Evolutionary conservation across 1,139 yeast species (phyloP), one percentile per base, ranked within the genome.

Genomic region (Suhomyces taliae): DNA sequence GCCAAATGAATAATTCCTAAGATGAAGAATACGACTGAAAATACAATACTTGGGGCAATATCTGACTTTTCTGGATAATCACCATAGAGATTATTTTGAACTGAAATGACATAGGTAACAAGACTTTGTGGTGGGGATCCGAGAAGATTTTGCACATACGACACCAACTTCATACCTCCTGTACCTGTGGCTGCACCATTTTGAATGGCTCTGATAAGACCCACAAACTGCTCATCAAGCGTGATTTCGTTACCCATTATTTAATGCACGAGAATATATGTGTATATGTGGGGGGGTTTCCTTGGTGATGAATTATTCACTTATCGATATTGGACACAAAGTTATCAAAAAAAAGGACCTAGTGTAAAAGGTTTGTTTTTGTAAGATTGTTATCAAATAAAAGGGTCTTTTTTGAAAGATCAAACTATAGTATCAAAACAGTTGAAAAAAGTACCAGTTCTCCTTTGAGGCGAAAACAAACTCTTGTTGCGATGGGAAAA

Each of bases 21-120:
- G 3, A 86, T 52, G 4, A 71, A 65, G 52, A 83, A 87, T 3
- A 82, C 63, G 2, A 78, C 87, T 2, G 77, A 55, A 57, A 87
- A 85, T 0, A 86, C 59, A 1, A 82, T 79, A 44, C 81, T 69
- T 6, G 91, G 93, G 1, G 83, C 90, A 19, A 76, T 57, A 60
- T 87, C 95, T 14, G 56, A 58, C 11, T 47, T 41, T n/a, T 58
- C 59, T 3, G 93, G 90, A 61, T 85, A 87, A 34, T 78, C 82
- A 8, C 95, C 95, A 66, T 85, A 85, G 39, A 81, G 64, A 8
- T 79, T 76, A 44, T 77, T 78, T 55, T 83, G 81, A 5, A 66
- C 50, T 11, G 66, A 65, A 3, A 68, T 54, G 2, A 74, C 70
- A 45, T 72, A 73, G 0, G 63, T 53, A 9, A 71, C 52, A 27